phyloP scores from a whole-genome alignment of 306 rosid genomes.

The Prunus armeniaca region DNA sequence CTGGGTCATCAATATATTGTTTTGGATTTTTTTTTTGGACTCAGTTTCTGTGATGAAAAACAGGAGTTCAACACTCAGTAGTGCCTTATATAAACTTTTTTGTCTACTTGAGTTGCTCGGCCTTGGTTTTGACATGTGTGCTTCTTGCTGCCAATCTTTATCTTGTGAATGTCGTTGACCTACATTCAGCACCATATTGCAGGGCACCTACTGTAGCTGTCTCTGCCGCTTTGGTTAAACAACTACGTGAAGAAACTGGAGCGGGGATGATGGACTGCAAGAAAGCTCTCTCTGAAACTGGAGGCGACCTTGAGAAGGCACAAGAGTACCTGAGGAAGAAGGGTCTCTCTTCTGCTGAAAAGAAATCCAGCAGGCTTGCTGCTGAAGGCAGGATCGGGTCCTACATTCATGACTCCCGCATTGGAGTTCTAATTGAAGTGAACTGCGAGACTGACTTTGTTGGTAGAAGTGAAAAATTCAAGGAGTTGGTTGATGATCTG shows the following conservation, averaged over 20 bases:
- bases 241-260: conserved; percentile 90
- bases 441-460: conserved; percentile 97
- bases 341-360: conserved; percentile 92
- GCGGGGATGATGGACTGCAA: conserved; percentile 99
- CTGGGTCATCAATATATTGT: not conserved
- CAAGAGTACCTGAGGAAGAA: conserved; percentile 94
- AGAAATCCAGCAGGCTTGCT: conserved; percentile 88
- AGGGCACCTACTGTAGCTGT: conserved; percentile 65
- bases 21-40: not conserved
- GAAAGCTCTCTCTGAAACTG: conserved; percentile 92
- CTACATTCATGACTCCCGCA: conserved; percentile 90
- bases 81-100: not conserved
- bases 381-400: conserved; percentile 98
- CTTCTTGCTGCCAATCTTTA: not conserved
- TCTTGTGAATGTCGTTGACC: conserved; percentile 11
- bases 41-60: not conserved
- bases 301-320: conserved; percentile 94
- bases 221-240: conserved; percentile 81
- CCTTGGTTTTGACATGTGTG: not conserved
- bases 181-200: conserved; percentile 27
- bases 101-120: not conserved
- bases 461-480: conserved; percentile 79
- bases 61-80: not conserved
- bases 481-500: conserved; percentile 84
- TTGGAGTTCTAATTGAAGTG: conserved; percentile 91